Percentiles rank a stretch among this genome's conserved stretches.
phyloP scores from a whole-genome alignment of 257 asterid species.

The Nicotiana undulata region DNA sequence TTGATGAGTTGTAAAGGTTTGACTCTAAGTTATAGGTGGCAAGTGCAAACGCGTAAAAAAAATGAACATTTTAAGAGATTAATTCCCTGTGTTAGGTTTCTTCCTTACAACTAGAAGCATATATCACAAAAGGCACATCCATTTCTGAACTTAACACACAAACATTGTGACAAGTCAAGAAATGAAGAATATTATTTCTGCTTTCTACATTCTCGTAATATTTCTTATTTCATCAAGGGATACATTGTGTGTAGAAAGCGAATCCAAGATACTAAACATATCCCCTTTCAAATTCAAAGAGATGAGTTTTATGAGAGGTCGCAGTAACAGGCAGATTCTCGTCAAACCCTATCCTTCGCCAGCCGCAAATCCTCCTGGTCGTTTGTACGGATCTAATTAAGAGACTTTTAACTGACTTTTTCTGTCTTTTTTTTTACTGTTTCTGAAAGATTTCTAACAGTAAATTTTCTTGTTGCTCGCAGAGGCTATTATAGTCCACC shows the following conservation, averaged over 20 bases:
- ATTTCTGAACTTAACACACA: too few species aligned
- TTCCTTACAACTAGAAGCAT: not conserved
- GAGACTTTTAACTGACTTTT: not conserved
- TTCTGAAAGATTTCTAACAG: not conserved
- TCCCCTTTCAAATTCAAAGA: not conserved
- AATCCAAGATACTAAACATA: not conserved
- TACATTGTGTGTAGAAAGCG: not conserved
- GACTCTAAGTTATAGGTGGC: not conserved
- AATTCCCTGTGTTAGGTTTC: not conserved
- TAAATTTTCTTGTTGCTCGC: too few species aligned
- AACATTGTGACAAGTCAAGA: too few species aligned
- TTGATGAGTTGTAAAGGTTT: too few species aligned
- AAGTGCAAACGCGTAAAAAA: too few species aligned
- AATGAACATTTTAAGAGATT: not conserved
- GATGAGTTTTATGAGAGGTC: not conserved
- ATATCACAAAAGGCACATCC: not conserved
- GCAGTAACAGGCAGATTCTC: not conserved
- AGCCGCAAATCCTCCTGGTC: not conserved
- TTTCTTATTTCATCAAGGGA: not conserved
- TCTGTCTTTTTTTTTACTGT: not conserved
- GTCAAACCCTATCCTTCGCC: not conserved
- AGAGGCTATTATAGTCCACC: too few species aligned
- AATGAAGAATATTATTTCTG: not conserved
- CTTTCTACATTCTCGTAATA: not conserved
- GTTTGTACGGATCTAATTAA: not conserved